Conservation (phyloP, 2,329 filamentous ascomycete species). For the Leptographium procerum region DNA sequence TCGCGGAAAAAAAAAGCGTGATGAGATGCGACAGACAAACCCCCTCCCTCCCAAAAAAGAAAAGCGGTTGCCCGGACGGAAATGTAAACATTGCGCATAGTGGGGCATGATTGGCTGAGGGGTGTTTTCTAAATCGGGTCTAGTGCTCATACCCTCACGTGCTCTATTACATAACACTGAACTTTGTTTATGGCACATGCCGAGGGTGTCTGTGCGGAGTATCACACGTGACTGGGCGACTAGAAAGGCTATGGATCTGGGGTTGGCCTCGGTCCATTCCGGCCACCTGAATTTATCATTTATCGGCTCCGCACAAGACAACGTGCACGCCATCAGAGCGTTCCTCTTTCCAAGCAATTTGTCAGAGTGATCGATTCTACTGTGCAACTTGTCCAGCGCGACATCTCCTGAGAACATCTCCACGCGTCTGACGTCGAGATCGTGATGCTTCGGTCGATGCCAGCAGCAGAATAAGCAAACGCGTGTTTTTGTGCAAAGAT, state of each 20-base stretch:
- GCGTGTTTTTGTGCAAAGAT: constrained; percentile 26
- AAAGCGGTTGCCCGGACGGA: not conserved
- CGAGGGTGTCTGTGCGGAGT: not conserved
- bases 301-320: not conserved
- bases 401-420: not conserved
- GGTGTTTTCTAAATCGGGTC: not conserved
- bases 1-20: constrained; percentile 1
- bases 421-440: not conserved
- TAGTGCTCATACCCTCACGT: not conserved
- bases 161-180: not conserved
- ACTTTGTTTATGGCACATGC: too few species aligned
- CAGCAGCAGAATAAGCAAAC: not conserved
- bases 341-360: not conserved
- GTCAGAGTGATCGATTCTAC: not conserved
- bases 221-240: not conserved
- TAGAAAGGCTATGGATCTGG: not conserved
- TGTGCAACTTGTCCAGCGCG: not conserved
- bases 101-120: constrained; percentile 11
- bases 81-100: constrained; percentile 14
- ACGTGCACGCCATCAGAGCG: not conserved
- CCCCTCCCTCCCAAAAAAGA: not conserved
- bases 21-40: not conserved
- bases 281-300: constrained; percentile 13
- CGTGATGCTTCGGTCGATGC: not conserved
- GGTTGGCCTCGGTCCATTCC: constrained; percentile 17